Percentiles rank a stretch among this genome's conserved stretches.
phyloP scores from a whole-genome alignment of 2,329 filamentous ascomycete genomes.

The Magnaporthiopsis rhizophila region DNA sequence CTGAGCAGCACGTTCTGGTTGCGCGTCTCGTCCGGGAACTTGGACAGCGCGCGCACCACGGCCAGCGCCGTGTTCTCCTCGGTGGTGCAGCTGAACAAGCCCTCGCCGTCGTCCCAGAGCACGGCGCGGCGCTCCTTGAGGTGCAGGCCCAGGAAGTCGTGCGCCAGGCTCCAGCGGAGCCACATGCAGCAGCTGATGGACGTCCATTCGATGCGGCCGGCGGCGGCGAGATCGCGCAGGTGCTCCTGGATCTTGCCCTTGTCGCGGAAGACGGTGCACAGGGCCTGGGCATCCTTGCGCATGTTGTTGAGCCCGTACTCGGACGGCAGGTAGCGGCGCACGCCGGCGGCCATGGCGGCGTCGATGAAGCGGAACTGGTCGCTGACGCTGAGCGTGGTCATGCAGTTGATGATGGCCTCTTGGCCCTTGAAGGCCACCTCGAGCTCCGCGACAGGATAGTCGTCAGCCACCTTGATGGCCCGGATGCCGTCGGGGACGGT shows the following conservation, averaged over 20 bases:
- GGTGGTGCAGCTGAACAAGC: slow-evolving; percentile 24
- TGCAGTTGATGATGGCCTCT: slow-evolving; percentile 32
- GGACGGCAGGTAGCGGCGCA: slow-evolving; percentile 46
- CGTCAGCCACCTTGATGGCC: slow-evolving; percentile 19
- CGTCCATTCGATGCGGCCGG: slow-evolving; percentile 23
- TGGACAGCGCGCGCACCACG: slow-evolving; percentile 19
- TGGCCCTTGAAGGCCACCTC: slow-evolving; percentile 17
- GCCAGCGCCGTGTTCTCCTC: slow-evolving; percentile 25
- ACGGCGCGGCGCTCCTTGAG: slow-evolving; percentile 7
- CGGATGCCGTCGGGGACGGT: slow-evolving; percentile 14
- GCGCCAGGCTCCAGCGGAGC: slow-evolving; percentile 20
- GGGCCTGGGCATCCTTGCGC: slow-evolving; percentile 18
- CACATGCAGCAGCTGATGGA: slow-evolving; percentile 21
- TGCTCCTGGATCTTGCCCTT: slow-evolving; percentile 22
- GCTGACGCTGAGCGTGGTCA: slow-evolving; percentile 22
- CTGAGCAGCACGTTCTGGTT: slow-evolving; percentile 24
- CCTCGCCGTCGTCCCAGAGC: slow-evolving; percentile 26
- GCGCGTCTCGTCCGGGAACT: slow-evolving; percentile 22
- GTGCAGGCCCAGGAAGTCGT: slow-evolving; percentile 21
- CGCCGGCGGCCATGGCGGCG: slow-evolving; percentile 45
- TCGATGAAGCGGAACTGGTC: slow-evolving; percentile 44
- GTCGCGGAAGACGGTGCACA: slow-evolving; percentile 17
- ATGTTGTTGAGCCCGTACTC: slow-evolving; percentile 38
- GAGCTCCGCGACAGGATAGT: slow-evolving; percentile 19
- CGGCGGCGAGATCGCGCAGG: slow-evolving; percentile 17